Evolutionary conservation across 768 basidiomycete genomes (phyloP), one percentile per base, ranked within the genome.

Genomic region (Paxillus ammoniavirescens): DNA sequence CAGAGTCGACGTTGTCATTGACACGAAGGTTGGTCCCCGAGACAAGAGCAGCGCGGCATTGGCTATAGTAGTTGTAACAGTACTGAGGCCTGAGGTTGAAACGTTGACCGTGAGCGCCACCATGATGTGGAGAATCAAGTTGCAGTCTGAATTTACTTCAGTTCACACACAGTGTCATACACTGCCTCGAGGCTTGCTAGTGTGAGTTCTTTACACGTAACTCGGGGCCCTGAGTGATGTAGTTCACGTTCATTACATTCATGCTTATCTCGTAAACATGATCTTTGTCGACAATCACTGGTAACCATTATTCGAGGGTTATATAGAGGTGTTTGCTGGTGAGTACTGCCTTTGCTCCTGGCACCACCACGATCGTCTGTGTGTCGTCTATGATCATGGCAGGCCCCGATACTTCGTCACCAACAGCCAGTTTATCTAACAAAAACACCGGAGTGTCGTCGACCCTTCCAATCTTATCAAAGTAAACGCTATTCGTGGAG

Each of bases 341-440:
- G 52, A 91, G 64, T 8, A 87, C 72, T 17, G 82, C 88, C 64
- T 69, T 81, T 47, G 88, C 83, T 14, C 79, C 83, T 0, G 91
- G 89, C 18, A 93, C 83, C 4, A 98, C 71, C 31, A 98, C 88
- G 55, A 98, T 91, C 21, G 95, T 97, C 75, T 97, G 96, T 18
- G 95, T 98, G 60, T 91, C 78, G 69, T 98, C 95, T 62, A 97
- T 91, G 56, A 98, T 87, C 82, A 98, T 87, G 35, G 93, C 92
- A 8, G 96, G 94, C 8, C 95, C 96, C 42, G 80, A 71, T 26
- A 96, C 74, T 38, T 77, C 73, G 52, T 93, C 87, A 3, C 93
- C 94, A 12, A 84, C 73, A 0, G 73, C 74, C 53, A 98, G 70
- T 13, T 74, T 72, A 41, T 82, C 82, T 55, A 98, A 72, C 61